phyloP scores from a whole-genome alignment of 2,329 filamentous ascomycete species.

The Knoxdaviesia capensis region DNA sequence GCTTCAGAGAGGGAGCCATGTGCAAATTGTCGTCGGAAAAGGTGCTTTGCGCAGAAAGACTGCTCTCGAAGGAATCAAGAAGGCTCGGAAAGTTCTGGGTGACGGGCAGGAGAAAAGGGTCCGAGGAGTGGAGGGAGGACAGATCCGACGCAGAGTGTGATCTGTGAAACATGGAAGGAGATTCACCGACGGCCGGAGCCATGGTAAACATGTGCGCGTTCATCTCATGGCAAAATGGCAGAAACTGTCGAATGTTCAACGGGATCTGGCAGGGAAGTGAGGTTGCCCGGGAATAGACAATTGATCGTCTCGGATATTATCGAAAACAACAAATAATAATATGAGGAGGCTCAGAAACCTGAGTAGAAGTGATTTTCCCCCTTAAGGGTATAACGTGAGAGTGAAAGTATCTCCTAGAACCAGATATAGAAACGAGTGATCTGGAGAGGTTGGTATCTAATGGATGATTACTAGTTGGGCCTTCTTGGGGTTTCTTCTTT shows the following conservation, averaged over 20 bases:
- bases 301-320: slow-evolving; percentile 5
- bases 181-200: slow-evolving; percentile 16
- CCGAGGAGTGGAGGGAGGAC: slow-evolving; percentile 4
- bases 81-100: too few relatives aligned
- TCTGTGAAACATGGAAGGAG: slow-evolving; percentile 11
- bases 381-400: too few relatives aligned
- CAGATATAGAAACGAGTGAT: too few relatives aligned
- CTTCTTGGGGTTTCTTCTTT: too few relatives aligned
- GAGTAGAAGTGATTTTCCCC: too few relatives aligned
- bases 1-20: too few relatives aligned
- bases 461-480: too few relatives aligned
- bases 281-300: slow-evolving; percentile 1
- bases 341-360: background rate
- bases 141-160: slow-evolving; percentile 16
- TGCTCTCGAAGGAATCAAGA: too few relatives aligned
- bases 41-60: too few relatives aligned
- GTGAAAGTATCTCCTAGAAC: too few relatives aligned
- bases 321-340: background rate
- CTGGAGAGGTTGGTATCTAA: too few relatives aligned
- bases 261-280: slow-evolving; percentile 5
- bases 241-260: slow-evolving; percentile 4
- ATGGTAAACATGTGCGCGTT: slow-evolving; percentile 16
- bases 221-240: slow-evolving; percentile 13
- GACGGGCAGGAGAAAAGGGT: slow-evolving; percentile 4
- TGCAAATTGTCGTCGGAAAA: too few relatives aligned